phyloP scores from a whole-genome alignment of 2,329 filamentous ascomycete genomes.

The Volutella citrinella region DNA sequence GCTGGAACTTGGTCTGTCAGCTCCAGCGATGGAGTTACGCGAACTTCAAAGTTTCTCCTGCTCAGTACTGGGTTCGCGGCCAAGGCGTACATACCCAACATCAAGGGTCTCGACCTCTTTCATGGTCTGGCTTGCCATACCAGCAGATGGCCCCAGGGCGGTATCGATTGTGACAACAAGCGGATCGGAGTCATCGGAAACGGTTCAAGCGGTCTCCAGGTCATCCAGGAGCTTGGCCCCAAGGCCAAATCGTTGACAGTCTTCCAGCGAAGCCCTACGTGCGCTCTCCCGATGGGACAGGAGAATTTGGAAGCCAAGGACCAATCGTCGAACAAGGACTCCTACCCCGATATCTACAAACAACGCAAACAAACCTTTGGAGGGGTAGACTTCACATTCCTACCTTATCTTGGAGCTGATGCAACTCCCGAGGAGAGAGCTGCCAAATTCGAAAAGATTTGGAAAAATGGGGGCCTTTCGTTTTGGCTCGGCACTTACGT shows the following conservation, averaged over 20 bases:
- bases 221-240: constrained; percentile 31
- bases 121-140: constrained; percentile 26
- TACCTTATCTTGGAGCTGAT: too few relatives aligned
- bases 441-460: constrained; percentile 41
- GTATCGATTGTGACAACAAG: constrained; percentile 19
- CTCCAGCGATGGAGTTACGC: constrained; percentile 37
- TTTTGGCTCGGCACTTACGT: constrained; percentile 46
- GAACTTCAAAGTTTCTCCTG: constrained; percentile 41
- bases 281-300: constrained; percentile 57
- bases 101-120: constrained; percentile 31
- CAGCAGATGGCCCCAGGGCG: constrained; percentile 24
- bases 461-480: constrained; percentile 42
- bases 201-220: constrained; percentile 29
- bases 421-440: constrained; percentile 43
- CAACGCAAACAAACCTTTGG: constrained; percentile 5
- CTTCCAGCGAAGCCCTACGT: constrained; percentile 58
- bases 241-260: constrained; percentile 36
- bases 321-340: too few relatives aligned
- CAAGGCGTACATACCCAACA: constrained; percentile 36
- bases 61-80: constrained; percentile 44
- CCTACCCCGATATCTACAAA: constrained; percentile 19
- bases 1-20: constrained; percentile 40
- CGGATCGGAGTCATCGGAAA: constrained; percentile 29
- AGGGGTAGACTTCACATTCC: constrained; percentile 15
- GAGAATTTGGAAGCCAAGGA: constrained; percentile 33